These are phyloP conservation scores for Trametes sanguinea DNA, from an alignment of 768 basidiomycete genomes.

Conservation along the genomic window DNA sequence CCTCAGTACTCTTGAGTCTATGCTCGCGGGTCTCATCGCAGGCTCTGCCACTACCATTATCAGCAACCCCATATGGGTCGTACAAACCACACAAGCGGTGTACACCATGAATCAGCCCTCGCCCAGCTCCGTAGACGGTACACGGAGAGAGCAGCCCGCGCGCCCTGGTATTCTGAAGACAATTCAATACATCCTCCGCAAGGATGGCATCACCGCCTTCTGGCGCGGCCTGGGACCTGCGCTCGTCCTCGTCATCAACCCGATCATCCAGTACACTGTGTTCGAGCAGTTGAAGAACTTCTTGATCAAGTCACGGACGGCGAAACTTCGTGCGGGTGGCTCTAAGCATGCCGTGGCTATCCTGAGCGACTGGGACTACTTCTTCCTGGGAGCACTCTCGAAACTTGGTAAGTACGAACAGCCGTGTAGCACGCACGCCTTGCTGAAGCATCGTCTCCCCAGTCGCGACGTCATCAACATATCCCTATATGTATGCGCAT, in stretches of 20 bases:
- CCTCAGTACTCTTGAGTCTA: slow-evolving; percentile 84
- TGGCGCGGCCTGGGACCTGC: slow-evolving; percentile 95
- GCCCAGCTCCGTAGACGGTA: background rate
- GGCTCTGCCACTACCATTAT: slow-evolving; percentile 87
- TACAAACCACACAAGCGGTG: slow-evolving; percentile 88
- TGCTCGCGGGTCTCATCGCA: slow-evolving; percentile 84
- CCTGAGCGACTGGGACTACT: slow-evolving; percentile 87
- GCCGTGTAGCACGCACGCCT: background rate
- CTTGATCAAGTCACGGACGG: slow-evolving; percentile 63
- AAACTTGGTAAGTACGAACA: slow-evolving; percentile 65
- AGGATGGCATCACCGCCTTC: slow-evolving; percentile 79
- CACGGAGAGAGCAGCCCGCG: slow-evolving; percentile 33
- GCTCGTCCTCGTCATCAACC: slow-evolving; percentile 91
- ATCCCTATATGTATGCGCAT: slow-evolving; percentile 67
- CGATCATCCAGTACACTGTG: slow-evolving; percentile 90
- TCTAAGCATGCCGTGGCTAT: slow-evolving; percentile 45
- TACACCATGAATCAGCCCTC: slow-evolving; percentile 45
- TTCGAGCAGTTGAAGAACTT: slow-evolving; percentile 95
- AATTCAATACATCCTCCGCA: slow-evolving; percentile 64
- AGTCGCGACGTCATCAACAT: slow-evolving; percentile 58
- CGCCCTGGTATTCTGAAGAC: slow-evolving; percentile 52
- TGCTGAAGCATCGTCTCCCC: background rate
- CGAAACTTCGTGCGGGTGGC: slow-evolving; percentile 50
- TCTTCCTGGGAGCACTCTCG: slow-evolving; percentile 90
- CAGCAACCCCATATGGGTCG: slow-evolving; percentile 96